phyloP scores from a whole-genome alignment of 2,329 filamentous ascomycete genomes.

The Diaporthe helianthi region DNA sequence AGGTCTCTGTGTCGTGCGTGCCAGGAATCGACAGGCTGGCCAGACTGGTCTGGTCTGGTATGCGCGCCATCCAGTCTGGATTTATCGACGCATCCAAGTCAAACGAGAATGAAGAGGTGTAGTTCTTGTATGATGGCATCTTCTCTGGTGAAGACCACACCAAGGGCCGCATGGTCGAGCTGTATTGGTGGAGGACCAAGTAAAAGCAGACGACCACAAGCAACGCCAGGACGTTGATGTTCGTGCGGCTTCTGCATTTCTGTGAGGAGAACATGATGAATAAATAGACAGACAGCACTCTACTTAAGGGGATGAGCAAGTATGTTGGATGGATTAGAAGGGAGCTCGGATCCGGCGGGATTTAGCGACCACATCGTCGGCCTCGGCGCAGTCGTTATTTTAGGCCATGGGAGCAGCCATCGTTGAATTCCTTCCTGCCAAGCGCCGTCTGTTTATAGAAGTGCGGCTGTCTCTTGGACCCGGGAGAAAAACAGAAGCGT shows the following conservation, averaged over 20 bases:
- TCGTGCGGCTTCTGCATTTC: conserved; percentile 26
- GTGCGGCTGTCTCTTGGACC: not conserved
- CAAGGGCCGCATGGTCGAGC: conserved; percentile 9
- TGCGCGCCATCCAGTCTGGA: conserved; percentile 51
- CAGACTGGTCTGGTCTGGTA: conserved; percentile 51
- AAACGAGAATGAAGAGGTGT: conserved; percentile 50
- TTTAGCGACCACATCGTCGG: not conserved
- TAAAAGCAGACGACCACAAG: conserved; percentile 27
- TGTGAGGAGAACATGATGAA: conserved; percentile 25
- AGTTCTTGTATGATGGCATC: conserved; percentile 35
- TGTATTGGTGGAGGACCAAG: conserved; percentile 24
- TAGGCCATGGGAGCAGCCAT: conserved; percentile 13
- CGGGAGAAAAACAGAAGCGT: not conserved
- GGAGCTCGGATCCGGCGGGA: not conserved
- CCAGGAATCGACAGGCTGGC: conserved; percentile 57
- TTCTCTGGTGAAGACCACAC: not conserved
- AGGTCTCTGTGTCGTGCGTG: conserved; percentile 62
- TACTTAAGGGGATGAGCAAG: not conserved
- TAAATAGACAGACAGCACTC: not conserved
- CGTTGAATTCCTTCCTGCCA: not conserved
- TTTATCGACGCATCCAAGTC: conserved; percentile 46
- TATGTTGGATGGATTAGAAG: not conserved
- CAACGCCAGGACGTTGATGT: conserved; percentile 9
- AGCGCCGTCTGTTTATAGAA: not conserved
- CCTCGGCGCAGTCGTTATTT: not conserved